Evolutionary conservation across 139 green algal species (phyloP).

Genomic region (Chlorella sp.): DNA sequence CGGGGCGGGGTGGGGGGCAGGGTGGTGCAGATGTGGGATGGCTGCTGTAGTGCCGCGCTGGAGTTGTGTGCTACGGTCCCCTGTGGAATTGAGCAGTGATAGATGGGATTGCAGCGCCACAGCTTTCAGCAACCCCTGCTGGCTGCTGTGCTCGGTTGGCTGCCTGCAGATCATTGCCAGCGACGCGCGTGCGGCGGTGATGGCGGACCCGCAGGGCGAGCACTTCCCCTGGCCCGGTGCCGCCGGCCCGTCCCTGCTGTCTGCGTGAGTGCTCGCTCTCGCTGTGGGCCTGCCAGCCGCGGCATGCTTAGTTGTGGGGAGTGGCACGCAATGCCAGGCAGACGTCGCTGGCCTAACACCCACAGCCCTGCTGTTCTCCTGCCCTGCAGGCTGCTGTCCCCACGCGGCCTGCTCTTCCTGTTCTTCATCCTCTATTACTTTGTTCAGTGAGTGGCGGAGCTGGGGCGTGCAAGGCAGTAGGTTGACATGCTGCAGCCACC

Average conservation of each 20-base stretch:
- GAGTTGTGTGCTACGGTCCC: no score
- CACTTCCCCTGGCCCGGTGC: slow-evolving; percentile 5
- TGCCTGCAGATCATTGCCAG: background rate
- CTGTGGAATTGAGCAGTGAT: no score
- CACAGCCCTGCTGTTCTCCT: background rate
- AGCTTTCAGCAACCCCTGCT: background rate
- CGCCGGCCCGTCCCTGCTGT: background rate
- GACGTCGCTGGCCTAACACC: no score
- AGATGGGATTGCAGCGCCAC: no score
- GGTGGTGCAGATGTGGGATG: no score
- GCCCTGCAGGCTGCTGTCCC: background rate
- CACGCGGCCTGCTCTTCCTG: slow-evolving; percentile 1
- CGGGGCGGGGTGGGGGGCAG: background rate
- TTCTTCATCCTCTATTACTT: background rate
- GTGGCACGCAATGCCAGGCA: no score
- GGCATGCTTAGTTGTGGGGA: no score
- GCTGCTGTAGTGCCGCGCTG: no score
- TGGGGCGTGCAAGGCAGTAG: no score
- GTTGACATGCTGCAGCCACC: no score
- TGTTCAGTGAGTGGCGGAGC: background rate
- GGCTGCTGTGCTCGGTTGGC: background rate
- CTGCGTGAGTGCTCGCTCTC: background rate
- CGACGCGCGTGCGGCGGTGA: slow-evolving; percentile 12
- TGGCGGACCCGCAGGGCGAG: background rate
- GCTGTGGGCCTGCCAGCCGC: background rate